Evolutionary conservation across 139 green algal species (phyloP), one percentile per base, ranked within the genome.

Genomic region (Volvox reticuliferus): DNA sequence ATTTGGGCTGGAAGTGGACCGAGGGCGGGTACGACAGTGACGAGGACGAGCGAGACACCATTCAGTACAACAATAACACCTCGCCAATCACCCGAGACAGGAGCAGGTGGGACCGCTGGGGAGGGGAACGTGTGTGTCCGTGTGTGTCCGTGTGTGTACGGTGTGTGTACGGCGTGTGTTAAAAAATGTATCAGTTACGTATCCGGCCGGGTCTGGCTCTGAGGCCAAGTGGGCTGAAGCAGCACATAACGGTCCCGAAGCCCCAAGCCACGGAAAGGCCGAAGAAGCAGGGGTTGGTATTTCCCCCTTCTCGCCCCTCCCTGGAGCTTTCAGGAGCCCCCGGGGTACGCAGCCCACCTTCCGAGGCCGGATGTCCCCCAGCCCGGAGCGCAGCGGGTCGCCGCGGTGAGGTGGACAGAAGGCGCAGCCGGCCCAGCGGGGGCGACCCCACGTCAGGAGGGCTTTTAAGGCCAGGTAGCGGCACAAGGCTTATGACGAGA

Each of bases 1-100:
- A 88, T 26, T 88, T 88, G 12, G 82, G 65, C 63, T 88, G 82
- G 82, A 88, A 88, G 62, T 88, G 82, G 82, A 88, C 82, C 1
- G 82, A 88, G 82, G 82, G 82, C 82, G 65, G 65, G 55, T 79
- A 79, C 62, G 82, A 88, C 26, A 79, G 32, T 69, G 82, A 88
- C 21, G 65, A 79, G 33, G 63, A 65, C 33, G 80, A 86, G 80
- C 63, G 33, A 13, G 33, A 79, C 32, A 88, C 62, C 61, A 87
- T 63, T 63, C 17, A 22, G 9, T 88, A 79, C 65, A 88, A 88
- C 82, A 79, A 88, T 62, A 79, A 79, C 62, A 88, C 33, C 82
- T 87, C 44, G 22, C 79, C 79, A 24, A 18, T 71, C 24, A 86
- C 26, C 26, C 44, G 79, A 24, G 79, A 86, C 2, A 19, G 79